A percentile compares a stretch with the other conserved stretches of the same genome.
phyloP scores from a whole-genome alignment of 352 stramenopile species.

The Elongisporangium anandrum region DNA sequence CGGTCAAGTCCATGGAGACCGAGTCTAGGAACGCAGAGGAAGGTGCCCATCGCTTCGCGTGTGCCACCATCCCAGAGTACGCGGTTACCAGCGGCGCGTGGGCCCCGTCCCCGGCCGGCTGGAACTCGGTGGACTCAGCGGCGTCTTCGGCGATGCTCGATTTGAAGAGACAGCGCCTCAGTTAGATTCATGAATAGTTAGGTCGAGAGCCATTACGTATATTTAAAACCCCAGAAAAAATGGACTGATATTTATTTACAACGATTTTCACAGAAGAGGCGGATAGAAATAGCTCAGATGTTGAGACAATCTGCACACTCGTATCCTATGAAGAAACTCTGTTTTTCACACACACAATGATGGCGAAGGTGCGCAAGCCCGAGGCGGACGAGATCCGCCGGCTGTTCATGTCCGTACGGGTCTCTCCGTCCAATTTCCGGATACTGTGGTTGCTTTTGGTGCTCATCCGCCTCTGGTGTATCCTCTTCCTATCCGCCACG shows the following conservation, averaged over 20 bases:
- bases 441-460: not conserved
- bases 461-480: not conserved
- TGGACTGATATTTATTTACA: not conserved
- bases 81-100: not conserved
- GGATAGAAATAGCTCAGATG: not conserved
- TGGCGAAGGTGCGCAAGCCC: not conserved
- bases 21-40: not conserved
- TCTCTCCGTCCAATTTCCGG: not conserved
- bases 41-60: conserved; percentile 3
- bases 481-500: conserved; percentile 12
- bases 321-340: not conserved
- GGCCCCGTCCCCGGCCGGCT: conserved; percentile 7
- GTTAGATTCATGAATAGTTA: conserved; percentile 8
- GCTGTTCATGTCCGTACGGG: not conserved
- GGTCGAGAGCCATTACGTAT: not conserved
- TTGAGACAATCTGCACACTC: too few relatives aligned
- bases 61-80: not conserved
- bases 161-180: conserved; percentile 31
- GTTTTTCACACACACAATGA: not conserved
- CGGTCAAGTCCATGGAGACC: not conserved
- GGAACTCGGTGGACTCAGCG: conserved; percentile 26
- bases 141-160: conserved; percentile 32
- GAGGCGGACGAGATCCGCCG: not conserved
- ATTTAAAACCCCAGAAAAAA: not conserved
- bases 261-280: not conserved